Conservation (phyloP, 345 rosid genomes). For the Euphorbia tirucalli region DNA sequence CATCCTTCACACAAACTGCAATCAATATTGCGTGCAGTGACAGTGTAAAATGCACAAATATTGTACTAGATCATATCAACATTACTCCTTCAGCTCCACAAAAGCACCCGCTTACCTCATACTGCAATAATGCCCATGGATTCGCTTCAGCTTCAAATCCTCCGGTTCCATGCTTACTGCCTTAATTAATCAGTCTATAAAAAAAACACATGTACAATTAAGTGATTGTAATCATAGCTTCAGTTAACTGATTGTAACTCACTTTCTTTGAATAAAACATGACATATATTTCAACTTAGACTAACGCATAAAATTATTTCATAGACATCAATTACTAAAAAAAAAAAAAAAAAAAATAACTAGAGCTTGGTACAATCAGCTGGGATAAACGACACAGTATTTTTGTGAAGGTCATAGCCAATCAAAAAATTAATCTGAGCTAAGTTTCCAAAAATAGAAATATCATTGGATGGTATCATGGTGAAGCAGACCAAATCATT, state of each 20-base stretch:
- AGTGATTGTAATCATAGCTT: not conserved
- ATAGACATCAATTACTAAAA: not conserved
- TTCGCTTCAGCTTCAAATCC: not conserved
- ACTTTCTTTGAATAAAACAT: not conserved
- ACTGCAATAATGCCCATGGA: slow-evolving; percentile 21
- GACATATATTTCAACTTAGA: not conserved
- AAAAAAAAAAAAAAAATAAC: not conserved
- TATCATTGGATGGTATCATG: slow-evolving; percentile 23
- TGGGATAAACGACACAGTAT: slow-evolving; percentile 41
- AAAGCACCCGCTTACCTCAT: not conserved
- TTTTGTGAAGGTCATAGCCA: slow-evolving; percentile 41
- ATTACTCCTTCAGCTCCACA: slow-evolving; percentile 5
- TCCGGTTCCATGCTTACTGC: not conserved
- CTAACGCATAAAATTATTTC: not conserved
- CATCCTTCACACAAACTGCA: slow-evolving; percentile 8
- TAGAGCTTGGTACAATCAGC: slow-evolving; percentile 35
- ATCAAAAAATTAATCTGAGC: slow-evolving; percentile 41
- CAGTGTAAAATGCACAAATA: slow-evolving; percentile 10
- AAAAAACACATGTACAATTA: no score
- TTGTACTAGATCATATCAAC: not conserved
- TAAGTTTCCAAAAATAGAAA: slow-evolving; percentile 40
- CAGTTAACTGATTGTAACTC: not conserved
- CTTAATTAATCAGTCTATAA: not conserved
- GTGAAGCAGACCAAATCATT: slow-evolving; percentile 38
- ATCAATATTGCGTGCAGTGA: slow-evolving; percentile 14